phyloP scores from a whole-genome alignment of 345 rosid species.

The Eucalyptus erythrocorys region DNA sequence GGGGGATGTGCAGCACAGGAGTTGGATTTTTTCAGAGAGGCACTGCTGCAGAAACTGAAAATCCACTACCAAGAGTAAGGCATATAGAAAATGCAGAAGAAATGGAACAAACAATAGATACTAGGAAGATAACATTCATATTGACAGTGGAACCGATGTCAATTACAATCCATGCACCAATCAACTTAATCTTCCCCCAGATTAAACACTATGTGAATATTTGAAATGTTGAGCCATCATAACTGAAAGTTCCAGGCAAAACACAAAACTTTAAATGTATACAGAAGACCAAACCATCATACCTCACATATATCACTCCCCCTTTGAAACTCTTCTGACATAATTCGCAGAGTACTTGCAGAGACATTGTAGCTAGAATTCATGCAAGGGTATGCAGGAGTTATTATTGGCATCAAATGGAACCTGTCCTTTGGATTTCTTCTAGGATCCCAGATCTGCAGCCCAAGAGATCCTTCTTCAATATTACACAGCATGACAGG shows the following conservation, averaged over 20 bases:
- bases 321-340: conserved; percentile 91
- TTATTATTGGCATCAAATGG: conserved; percentile 96
- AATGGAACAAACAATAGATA: not conserved
- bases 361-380: conserved; percentile 98
- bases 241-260: not conserved
- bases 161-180: not conserved
- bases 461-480: conserved; percentile 85
- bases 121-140: not conserved
- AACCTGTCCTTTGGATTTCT: conserved; percentile 68
- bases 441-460: conserved; percentile 97
- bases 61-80: not conserved
- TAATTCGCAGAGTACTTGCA: conserved; percentile 71
- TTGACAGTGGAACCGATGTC: not conserved
- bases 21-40: not conserved
- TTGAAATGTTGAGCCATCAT: not conserved
- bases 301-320: conserved; percentile 95
- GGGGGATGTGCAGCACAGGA: not conserved
- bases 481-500: conserved; percentile 89
- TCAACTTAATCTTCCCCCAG: not conserved
- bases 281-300: not conserved
- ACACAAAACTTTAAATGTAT: not conserved
- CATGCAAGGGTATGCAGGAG: conserved; percentile 98
- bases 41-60: not conserved
- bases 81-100: not conserved
- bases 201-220: not conserved